phyloP scores from a whole-genome alignment of 2,329 filamentous ascomycete species.

The Penicillium sp. region DNA sequence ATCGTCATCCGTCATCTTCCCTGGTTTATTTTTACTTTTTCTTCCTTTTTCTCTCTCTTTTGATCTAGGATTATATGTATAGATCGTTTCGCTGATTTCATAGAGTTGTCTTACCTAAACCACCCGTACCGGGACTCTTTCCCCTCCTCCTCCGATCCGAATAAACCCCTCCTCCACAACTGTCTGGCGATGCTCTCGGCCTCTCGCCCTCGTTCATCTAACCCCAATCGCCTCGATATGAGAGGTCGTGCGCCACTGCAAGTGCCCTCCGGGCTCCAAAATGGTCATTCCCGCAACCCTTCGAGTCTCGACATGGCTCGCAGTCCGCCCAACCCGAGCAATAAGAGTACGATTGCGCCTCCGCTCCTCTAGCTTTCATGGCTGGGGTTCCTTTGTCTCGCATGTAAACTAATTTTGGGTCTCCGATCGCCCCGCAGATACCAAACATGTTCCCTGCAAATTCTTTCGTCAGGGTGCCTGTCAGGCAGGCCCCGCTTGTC shows the following conservation, averaged over 20 bases:
- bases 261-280: constrained; percentile 39
- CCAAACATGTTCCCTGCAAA: constrained; percentile 97
- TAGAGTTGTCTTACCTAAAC: constrained; percentile 11
- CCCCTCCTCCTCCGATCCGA: constrained; percentile 17
- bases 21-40: neutral
- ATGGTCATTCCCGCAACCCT: constrained; percentile 44
- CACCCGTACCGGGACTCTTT: constrained; percentile 16
- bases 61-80: neutral
- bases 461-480: constrained; percentile 97
- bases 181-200: constrained; percentile 24
- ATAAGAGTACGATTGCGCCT: constrained; percentile 34
- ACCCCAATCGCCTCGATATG: constrained; percentile 37
- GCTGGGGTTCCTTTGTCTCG: neutral
- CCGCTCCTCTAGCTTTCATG: neutral
- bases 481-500: constrained; percentile 92
- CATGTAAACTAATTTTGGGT: constrained; percentile 7
- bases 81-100: neutral
- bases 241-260: constrained; percentile 43
- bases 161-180: constrained; percentile 19
- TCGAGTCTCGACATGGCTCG: constrained; percentile 48
- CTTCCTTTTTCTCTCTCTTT: neutral
- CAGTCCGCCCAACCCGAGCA: constrained; percentile 47
- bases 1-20: constrained; percentile 1
- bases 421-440: constrained; percentile 59
- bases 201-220: constrained; percentile 25